Conservation (phyloP, 2,329 filamentous ascomycete genomes). For the Colletotrichum tanaceti region DNA sequence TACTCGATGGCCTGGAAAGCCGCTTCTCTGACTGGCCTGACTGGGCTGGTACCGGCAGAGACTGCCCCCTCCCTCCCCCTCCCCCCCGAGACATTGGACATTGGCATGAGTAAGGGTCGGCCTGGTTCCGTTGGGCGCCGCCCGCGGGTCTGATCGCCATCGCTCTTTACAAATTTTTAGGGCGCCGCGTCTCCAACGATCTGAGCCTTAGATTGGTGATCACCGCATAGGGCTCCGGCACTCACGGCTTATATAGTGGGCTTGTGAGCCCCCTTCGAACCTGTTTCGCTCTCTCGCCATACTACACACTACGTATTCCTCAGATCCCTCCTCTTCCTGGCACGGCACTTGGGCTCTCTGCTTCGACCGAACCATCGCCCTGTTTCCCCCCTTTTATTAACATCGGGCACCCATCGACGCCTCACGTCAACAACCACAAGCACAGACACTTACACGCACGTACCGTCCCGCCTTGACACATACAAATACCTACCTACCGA, state of each 20-base stretch:
- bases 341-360: conserved; percentile 16
- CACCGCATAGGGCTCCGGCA: conserved; percentile 37
- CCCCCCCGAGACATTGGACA: conserved; percentile 20
- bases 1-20: conserved; percentile 1
- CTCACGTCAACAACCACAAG: conserved; percentile 12
- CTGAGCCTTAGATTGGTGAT: conserved; percentile 38
- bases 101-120: conserved; percentile 35
- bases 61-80: background rate
- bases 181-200: conserved; percentile 35
- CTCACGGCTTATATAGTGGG: conserved; percentile 38
- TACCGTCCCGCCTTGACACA: background rate
- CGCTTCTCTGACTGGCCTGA: conserved; percentile 4
- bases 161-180: conserved; percentile 34
- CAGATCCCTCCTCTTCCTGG: background rate
- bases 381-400: background rate
- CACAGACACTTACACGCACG: conserved; percentile 7
- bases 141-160: conserved; percentile 36
- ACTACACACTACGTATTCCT: no score
- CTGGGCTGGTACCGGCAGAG: conserved; percentile 7
- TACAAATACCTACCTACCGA: conserved; percentile 4
- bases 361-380: conserved; percentile 16
- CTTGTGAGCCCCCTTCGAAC: conserved; percentile 19
- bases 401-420: conserved; percentile 17
- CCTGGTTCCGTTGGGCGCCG: conserved; percentile 38
- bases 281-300: background rate